These are phyloP conservation scores for Daldinia grandis DNA, from an alignment of 495 filamentous ascomycete genomes.

Conservation along the genomic window DNA sequence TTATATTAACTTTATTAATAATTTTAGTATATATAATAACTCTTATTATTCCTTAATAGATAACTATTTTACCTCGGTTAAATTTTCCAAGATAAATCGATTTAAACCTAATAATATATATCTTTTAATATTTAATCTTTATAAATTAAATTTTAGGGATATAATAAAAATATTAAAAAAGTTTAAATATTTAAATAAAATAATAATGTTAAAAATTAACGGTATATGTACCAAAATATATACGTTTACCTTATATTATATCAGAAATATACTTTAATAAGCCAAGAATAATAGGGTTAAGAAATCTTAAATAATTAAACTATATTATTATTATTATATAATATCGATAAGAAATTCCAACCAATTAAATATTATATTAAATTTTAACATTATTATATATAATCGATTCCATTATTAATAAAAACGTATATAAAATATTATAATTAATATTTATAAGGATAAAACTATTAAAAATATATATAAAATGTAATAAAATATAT, in stretches of 20 bases:
- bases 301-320: background rate
- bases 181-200: background rate
- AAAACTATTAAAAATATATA: background rate
- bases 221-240: background rate
- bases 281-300: background rate
- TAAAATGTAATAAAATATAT: background rate
- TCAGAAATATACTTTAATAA: background rate
- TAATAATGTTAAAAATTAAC: background rate
- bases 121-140: background rate
- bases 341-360: background rate
- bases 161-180: background rate
- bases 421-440: background rate
- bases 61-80: background rate
- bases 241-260: background rate
- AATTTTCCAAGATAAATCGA: background rate
- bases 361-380: background rate
- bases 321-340: background rate
- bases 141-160: background rate
- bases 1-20: too few relatives aligned
- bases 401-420: background rate
- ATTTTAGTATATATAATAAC: background rate
- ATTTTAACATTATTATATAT: background rate
- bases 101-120: slow-evolving; percentile 3
- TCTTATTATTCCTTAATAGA: background rate
- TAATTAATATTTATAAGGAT: background rate